Base-by-base conservation (phyloP, 768 basidiomycete species). In the Imleria badia region DNA sequence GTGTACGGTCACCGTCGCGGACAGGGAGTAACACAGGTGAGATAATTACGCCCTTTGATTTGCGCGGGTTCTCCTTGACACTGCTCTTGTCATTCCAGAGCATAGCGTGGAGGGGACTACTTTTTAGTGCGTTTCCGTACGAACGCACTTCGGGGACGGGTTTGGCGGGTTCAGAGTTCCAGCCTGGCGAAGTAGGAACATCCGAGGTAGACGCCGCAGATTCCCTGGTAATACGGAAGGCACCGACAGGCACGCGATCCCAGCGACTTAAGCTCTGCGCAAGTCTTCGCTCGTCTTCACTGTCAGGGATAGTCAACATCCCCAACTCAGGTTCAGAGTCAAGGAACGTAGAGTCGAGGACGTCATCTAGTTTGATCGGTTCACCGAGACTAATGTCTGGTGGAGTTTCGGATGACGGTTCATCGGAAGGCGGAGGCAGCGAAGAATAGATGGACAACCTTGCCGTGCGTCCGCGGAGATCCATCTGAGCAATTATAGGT, bases 271-370 rank as follows among this genome's bases (percentile, higher is more conserved):
- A 74, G 51, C 72, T 81, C 62, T 78, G 77, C 15, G 75, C 64
- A 45, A 80, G 78, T 48, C 69, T 70, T 8, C 74, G 73, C 39
- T 72, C 73, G 43, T 56, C 60, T 35, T 79, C 78, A 42, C 60
- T 71, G 26, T 72, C 71, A 39, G 65, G 62, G 14, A 68, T 66
- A 17, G 66, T 59, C 36, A 65, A 66, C 54, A 60, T 53, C 45
- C 63, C 68, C 15, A 54, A 52, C 46, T 78, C 77, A 17, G 74
- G 77, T 46, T 85, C 85, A 0, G 79, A 77, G 60, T 84, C 84
- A 19, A 91, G 73, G 69, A 87, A 82, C 0, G 89, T 85, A 1
- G 84, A 77, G 52, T 92, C 87, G 34, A 92, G 76, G 17, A 92
- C 89, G 60, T 92, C 90, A 61, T 89, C 82, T 20, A 92, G 77